Evolutionary conservation across 1,284 basidiomycete genomes (phyloP).

Genomic region (Schizophyllum commune): DNA sequence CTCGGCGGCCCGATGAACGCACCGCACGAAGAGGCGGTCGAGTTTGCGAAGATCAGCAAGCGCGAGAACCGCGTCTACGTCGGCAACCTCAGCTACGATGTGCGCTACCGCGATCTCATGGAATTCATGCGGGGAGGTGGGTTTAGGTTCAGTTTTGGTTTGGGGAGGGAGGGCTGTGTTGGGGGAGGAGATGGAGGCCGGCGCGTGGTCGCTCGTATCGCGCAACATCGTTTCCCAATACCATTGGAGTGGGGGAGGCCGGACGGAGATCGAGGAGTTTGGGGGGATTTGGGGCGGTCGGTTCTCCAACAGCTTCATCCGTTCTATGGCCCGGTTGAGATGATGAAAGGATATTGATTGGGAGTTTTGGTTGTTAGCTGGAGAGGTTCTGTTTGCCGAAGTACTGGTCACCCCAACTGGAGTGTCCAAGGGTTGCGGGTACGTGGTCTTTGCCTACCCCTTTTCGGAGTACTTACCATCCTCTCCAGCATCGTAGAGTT

Average conservation of each 20-base stretch:
- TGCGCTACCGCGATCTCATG: conserved; percentile 96
- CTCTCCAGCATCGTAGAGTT: conserved; percentile 83
- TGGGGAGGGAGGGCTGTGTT: conserved; percentile 22
- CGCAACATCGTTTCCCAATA: conserved; percentile 5
- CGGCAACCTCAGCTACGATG: conserved; percentile 95
- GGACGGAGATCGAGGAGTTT: conserved; percentile 8
- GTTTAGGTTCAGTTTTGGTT: conserved; percentile 66
- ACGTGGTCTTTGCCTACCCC: conserved; percentile 28
- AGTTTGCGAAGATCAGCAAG: conserved; percentile 90
- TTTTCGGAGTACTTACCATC: conserved; percentile 6
- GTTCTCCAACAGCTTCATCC: conserved; percentile 25
- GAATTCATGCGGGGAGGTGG: conserved; percentile 99
- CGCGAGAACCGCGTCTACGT: conserved; percentile 98
- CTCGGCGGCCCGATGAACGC: conserved; percentile 90
- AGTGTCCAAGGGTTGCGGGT: conserved; percentile 98
- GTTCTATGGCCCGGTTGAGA: conserved; percentile 57
- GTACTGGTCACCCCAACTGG: conserved; percentile 94
- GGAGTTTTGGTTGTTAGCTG: conserved; percentile 84
- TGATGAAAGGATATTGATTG: conserved; percentile 76
- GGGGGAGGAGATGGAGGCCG: conserved; percentile 17
- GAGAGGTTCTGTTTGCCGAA: conserved; percentile 98
- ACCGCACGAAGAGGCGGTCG: conserved; percentile 79
- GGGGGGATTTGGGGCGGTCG: conserved; percentile 12
- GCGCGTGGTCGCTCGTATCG: conserved; percentile 1
- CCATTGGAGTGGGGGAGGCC: not conserved